Evolutionary conservation across 768 basidiomycete genomes (phyloP).

Genomic region (Russula ochroleuca): DNA sequence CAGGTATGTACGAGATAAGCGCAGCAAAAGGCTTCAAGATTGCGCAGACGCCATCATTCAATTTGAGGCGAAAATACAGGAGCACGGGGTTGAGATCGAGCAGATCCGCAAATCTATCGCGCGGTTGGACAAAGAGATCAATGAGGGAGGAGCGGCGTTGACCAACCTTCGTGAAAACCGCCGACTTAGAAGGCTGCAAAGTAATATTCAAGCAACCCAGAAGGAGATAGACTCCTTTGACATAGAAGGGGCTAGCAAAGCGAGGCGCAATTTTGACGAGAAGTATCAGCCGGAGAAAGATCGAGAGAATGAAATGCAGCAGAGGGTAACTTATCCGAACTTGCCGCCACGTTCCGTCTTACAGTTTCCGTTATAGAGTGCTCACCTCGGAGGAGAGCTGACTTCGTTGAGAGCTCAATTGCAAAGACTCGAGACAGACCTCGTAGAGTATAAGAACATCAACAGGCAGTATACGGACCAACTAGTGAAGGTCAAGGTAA

Average conservation of each 20-base stretch:
- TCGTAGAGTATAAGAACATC: slow-evolving; percentile 83
- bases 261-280: slow-evolving; percentile 78
- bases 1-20: slow-evolving; percentile 74
- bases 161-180: slow-evolving; percentile 81
- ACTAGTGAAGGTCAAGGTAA: slow-evolving; percentile 89
- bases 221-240: slow-evolving; percentile 70
- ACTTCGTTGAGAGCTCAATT: slow-evolving; percentile 65
- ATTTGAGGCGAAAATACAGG: slow-evolving; percentile 44
- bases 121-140: slow-evolving; percentile 71
- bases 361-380: slow-evolving; percentile 47
- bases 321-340: slow-evolving; percentile 45
- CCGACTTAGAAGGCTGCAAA: slow-evolving; percentile 62
- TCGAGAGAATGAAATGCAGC: slow-evolving; percentile 67
- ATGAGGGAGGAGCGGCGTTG: slow-evolving; percentile 63
- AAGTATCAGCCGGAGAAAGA: slow-evolving; percentile 69
- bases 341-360: slow-evolving; percentile 10
- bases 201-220: slow-evolving; percentile 63
- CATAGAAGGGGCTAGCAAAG: slow-evolving; percentile 81
- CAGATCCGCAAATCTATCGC: slow-evolving; percentile 44
- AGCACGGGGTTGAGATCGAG: slow-evolving; percentile 41
- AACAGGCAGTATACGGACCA: slow-evolving; percentile 85
- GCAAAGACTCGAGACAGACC: slow-evolving; percentile 60
- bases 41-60: slow-evolving; percentile 51
- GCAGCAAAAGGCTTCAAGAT: slow-evolving; percentile 55
- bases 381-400: slow-evolving; percentile 81